A percentile compares a stretch with the other conserved stretches of the same genome.
These are phyloP conservation scores for Acacia acuminata DNA, from an alignment of 306 rosid genomes.

Conservation along the genomic window DNA sequence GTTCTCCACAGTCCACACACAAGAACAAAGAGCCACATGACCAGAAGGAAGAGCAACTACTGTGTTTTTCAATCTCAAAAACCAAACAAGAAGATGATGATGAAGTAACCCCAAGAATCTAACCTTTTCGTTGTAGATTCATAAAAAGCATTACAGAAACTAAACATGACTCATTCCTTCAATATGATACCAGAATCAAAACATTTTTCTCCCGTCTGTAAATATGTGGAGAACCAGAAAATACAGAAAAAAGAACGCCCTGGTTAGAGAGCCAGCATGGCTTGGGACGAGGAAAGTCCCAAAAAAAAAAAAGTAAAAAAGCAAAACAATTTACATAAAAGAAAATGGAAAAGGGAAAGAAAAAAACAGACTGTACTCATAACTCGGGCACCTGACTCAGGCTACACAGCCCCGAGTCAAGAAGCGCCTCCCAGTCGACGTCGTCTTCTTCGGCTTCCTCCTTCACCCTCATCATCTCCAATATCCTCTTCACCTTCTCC, in stretches of 20 bases:
- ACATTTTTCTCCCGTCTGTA: background rate
- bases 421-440: conserved; percentile 77
- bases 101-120: background rate
- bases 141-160: background rate
- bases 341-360: background rate
- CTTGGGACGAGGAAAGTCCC: background rate
- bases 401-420: conserved; percentile 54
- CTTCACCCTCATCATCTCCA: conserved; percentile 57
- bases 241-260: background rate
- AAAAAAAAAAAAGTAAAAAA: background rate
- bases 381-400: conserved; percentile 43
- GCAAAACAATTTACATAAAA: conserved; percentile 18
- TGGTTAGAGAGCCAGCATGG: background rate
- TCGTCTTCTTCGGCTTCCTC: conserved; percentile 59
- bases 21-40: background rate
- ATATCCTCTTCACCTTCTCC: conserved; percentile 59
- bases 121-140: background rate
- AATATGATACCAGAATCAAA: background rate
- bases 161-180: background rate
- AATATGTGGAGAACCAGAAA: background rate
- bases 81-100: background rate
- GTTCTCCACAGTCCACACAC: background rate
- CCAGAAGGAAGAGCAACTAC: background rate
- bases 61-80: background rate
- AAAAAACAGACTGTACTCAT: conserved; percentile 35